These are phyloP conservation scores for Effrenium voratum DNA, from an alignment of 73 alveolate species.

Conservation along the genomic window DNA sequence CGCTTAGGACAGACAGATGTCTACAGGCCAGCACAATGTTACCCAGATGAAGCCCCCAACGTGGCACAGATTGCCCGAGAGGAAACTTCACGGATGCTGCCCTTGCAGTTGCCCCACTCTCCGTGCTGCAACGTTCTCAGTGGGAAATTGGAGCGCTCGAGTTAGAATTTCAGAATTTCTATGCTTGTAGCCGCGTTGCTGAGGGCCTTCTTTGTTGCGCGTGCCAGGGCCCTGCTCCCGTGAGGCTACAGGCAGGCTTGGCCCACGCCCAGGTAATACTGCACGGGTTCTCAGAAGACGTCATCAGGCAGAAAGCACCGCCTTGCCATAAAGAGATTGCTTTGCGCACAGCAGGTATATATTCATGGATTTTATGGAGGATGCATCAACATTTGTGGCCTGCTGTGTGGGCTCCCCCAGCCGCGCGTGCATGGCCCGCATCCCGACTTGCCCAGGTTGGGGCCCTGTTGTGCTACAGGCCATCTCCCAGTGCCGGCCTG, in stretches of 20 bases:
- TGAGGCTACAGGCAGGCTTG: not conserved
- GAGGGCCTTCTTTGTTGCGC: constrained; percentile 43
- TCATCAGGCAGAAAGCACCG: not conserved
- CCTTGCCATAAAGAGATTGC: not conserved
- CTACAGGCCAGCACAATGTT: not conserved
- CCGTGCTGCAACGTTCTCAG: not conserved
- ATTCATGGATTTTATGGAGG: constrained; percentile 29
- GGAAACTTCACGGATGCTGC: constrained; percentile 33
- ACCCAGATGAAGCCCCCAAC: not conserved
- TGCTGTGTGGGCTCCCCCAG: constrained; percentile 3
- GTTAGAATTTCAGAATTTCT: not conserved
- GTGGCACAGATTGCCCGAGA: not conserved
- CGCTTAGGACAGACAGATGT: not conserved
- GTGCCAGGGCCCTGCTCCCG: not conserved
- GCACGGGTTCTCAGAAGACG: constrained; percentile 23
- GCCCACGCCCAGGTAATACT: not conserved
- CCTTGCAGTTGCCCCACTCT: constrained; percentile 6
- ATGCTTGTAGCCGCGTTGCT: not conserved
- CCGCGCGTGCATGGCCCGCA: not conserved
- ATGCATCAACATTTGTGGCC: constrained; percentile 26
- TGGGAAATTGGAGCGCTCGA: not conserved
- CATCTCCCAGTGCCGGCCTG: not conserved
- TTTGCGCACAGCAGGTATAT: not conserved
- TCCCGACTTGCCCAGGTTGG: not conserved
- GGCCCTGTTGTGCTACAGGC: constrained; percentile 21